Evolutionary conservation across 139 green algal species (phyloP), one percentile per base, ranked within the genome.

Genomic region (Chlamydomonas sphaeroides): DNA sequence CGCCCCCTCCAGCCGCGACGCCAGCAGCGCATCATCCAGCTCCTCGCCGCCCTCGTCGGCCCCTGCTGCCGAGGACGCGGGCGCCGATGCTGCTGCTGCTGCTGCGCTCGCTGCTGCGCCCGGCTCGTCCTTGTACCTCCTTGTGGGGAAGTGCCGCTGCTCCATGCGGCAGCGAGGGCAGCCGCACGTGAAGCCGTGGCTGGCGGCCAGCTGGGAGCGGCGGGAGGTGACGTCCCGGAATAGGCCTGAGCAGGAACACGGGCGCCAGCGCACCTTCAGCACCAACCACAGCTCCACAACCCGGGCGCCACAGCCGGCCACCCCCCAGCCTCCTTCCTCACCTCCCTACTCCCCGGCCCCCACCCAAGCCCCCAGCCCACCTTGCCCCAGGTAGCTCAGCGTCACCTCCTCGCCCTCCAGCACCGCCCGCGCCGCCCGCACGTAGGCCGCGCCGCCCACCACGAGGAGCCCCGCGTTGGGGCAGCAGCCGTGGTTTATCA

Each of bases 141-240:
- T 38, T 0, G 66, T 84, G 35, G 78, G 78, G 66, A 84, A 84
- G 66, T 78, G 66, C 2, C 48, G 30, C 48, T 84, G 78, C 36
- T 84, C 78, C 51, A 62, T 61, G 66, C n/a, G 11, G 51, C 78
- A 84, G 66, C 78, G 78, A 14, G 66, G 78, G 78, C 78, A 84
- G 66, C 30, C 26, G 78, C 78, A 84, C 66, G 69, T 7, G 78
- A 84, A 84, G 66, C 78, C 78, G 78, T 84, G 66, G 35, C 33
- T 35, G 49, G 28, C 39, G 38, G 51, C 66, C 30, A 84, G 66
- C 35, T 11, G 41, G 17, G 32, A 17, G 33, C 78, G 78, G 38
- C 78, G 78, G 10, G 45, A 30, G 18, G 78, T 66, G 14, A 84
- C 78, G 49, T 73, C 45, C 4, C 1, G 1, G 76, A 83, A 83